Conservation (phyloP, 768 basidiomycete genomes). For the Leccinum boreale region DNA sequence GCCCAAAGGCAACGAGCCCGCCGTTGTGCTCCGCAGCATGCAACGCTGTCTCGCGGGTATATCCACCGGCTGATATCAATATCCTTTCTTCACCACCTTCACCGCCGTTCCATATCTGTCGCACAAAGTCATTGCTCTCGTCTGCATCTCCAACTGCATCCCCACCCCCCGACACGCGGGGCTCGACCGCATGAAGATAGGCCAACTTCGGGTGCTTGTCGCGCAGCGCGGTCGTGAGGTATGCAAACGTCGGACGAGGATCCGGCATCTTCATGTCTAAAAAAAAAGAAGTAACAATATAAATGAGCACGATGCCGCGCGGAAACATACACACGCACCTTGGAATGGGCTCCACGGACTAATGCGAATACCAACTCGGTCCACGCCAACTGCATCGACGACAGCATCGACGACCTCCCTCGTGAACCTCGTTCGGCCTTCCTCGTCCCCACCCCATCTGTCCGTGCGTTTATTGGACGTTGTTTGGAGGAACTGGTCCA, state of each 20-base stretch:
- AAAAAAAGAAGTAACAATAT: not conserved
- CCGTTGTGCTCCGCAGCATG: too few species aligned
- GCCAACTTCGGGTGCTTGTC: too few species aligned
- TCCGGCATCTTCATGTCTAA: conserved; percentile 51
- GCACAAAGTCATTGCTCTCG: conserved; percentile 24
- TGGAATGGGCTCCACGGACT: conserved; percentile 51
- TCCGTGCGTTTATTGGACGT: not conserved
- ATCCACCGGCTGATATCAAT: too few species aligned
- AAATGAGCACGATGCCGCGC: not conserved
- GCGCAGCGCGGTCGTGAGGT: too few species aligned
- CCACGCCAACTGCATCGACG: conserved; percentile 47
- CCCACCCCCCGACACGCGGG: too few species aligned
- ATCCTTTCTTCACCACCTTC: conserved; percentile 15
- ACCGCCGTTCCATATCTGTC: conserved; percentile 36
- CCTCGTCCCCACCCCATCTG: conserved; percentile 27
- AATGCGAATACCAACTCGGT: conserved; percentile 50
- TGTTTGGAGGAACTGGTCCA: not conserved
- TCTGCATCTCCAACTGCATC: too few species aligned
- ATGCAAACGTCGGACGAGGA: conserved; percentile 29
- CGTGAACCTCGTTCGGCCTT: conserved; percentile 54
- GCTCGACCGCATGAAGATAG: too few species aligned
- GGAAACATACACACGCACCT: conserved; percentile 21
- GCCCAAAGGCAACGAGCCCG: too few species aligned
- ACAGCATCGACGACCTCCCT: conserved; percentile 54
- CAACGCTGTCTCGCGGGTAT: too few species aligned